A percentile compares a stretch with the other conserved stretches of the same genome.
Conservation (phyloP, 106 monocot genomes). For the Ottelia alismoides region DNA sequence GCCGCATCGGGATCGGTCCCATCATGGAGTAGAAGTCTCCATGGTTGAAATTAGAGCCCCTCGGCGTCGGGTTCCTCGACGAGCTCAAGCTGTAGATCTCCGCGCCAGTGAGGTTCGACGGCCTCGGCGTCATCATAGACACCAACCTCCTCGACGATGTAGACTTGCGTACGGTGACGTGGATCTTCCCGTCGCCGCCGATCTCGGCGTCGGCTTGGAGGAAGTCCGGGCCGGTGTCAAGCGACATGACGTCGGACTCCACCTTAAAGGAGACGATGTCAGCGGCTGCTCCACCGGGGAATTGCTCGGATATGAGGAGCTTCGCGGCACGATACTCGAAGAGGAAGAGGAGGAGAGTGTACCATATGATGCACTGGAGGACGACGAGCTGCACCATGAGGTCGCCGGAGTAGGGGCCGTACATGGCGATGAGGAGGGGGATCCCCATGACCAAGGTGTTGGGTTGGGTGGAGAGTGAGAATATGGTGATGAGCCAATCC, state of each 20-base stretch:
- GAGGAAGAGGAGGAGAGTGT: slow-evolving; percentile 30
- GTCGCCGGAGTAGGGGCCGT: slow-evolving; percentile 20
- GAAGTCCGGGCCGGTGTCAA: slow-evolving; percentile 14
- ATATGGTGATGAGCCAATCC: slow-evolving; percentile 30
- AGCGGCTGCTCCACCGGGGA: slow-evolving; percentile 19
- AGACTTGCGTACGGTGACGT: slow-evolving; percentile 23
- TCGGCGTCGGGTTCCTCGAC: slow-evolving; percentile 19
- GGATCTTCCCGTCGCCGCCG: slow-evolving; percentile 19
- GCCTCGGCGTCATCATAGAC: slow-evolving; percentile 17
- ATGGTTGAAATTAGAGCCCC: slow-evolving; percentile 28
- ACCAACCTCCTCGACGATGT: slow-evolving; percentile 14
- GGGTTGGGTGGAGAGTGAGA: slow-evolving; percentile 31
- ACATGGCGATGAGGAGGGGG: slow-evolving; percentile 35
- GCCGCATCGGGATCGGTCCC: background rate
- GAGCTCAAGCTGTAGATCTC: slow-evolving; percentile 29
- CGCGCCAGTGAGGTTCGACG: slow-evolving; percentile 24
- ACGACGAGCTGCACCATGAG: slow-evolving; percentile 37
- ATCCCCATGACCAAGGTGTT: slow-evolving; percentile 41
- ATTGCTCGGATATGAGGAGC: slow-evolving; percentile 20
- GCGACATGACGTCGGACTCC: slow-evolving; percentile 26
- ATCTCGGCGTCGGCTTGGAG: slow-evolving; percentile 22
- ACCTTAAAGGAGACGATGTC: slow-evolving; percentile 23
- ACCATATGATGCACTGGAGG: slow-evolving; percentile 35
- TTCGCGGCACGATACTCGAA: slow-evolving; percentile 32
- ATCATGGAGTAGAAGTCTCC: slow-evolving; percentile 19